These are phyloP conservation scores for Pichia sp. DNA, from an alignment of 1,139 yeast genomes.

Conservation along the genomic window DNA sequence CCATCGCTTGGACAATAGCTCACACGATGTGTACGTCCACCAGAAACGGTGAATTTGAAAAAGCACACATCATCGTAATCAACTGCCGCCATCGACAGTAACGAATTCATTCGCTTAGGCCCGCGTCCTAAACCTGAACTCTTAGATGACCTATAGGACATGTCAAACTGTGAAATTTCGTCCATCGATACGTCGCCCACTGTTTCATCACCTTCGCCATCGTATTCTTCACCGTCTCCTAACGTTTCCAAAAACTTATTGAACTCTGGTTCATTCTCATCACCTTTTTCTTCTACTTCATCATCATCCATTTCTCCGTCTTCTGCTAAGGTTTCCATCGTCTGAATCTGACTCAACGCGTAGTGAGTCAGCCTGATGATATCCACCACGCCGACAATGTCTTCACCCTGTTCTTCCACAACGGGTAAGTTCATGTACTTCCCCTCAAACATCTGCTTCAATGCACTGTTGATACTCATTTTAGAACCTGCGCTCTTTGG, in stretches of 20 bases:
- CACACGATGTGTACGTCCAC: constrained; percentile 64
- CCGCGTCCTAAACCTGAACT: no score
- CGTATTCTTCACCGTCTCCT: constrained; percentile 53
- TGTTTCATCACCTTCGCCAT: constrained; percentile 32
- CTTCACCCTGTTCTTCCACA: constrained; percentile 52
- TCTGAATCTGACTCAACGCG: constrained; percentile 67
- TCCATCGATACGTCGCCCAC: constrained; percentile 12
- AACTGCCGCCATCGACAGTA: constrained; percentile 3
- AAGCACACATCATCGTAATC: constrained; percentile 30
- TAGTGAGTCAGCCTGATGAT: constrained; percentile 79
- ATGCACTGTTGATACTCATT: constrained; percentile 70
- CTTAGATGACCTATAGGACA: no score
- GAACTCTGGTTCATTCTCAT: neutral
- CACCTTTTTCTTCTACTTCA: constrained; percentile 27
- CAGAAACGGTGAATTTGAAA: constrained; percentile 75
- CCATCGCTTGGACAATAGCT: constrained; percentile 46
- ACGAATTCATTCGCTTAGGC: constrained; percentile 4
- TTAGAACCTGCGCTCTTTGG: constrained; percentile 68
- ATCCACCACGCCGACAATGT: constrained; percentile 82
- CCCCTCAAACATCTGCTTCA: constrained; percentile 88
- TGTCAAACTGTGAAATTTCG: constrained; percentile 14
- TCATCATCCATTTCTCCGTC: constrained; percentile 26
- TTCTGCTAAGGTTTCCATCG: constrained; percentile 35
- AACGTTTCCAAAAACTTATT: constrained; percentile 69
- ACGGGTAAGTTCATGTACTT: constrained; percentile 82